Conservation (phyloP, 345 rosid genomes). For the Murraya koenigii region DNA sequence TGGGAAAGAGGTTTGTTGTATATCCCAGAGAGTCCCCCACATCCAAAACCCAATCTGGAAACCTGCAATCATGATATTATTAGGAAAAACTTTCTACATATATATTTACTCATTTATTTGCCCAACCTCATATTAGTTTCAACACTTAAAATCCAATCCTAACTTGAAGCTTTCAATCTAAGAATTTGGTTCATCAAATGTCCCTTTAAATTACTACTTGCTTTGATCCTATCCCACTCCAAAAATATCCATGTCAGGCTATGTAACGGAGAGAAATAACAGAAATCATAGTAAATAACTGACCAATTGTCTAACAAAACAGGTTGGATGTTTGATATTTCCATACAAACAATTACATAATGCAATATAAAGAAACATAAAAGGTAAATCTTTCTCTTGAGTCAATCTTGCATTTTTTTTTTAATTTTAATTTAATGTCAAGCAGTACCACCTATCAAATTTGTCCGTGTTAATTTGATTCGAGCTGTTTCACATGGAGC, state of each 20-base stretch:
- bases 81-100: background rate
- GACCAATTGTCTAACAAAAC: too few species aligned
- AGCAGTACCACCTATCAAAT: background rate
- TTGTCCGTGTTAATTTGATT: background rate
- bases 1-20: constrained; percentile 40
- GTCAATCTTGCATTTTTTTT: too few species aligned
- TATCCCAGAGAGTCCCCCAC: constrained; percentile 46
- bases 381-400: background rate
- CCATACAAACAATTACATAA: too few species aligned
- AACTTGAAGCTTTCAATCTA: background rate
- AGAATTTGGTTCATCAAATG: too few species aligned
- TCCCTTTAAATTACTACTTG: too few species aligned
- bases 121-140: background rate
- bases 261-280: too few species aligned
- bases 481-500: background rate
- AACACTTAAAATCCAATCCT: background rate
- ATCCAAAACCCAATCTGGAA: constrained; percentile 48
- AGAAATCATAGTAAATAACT: too few species aligned
- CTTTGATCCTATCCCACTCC: too few species aligned
- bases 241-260: too few species aligned
- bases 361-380: background rate
- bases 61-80: constrained; percentile 23
- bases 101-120: background rate
- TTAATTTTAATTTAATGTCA: background rate
- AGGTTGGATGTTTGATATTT: too few species aligned